These are phyloP conservation scores for Candida sphagnicola DNA, from an alignment of 805 yeast genomes.

Conservation along the genomic window DNA sequence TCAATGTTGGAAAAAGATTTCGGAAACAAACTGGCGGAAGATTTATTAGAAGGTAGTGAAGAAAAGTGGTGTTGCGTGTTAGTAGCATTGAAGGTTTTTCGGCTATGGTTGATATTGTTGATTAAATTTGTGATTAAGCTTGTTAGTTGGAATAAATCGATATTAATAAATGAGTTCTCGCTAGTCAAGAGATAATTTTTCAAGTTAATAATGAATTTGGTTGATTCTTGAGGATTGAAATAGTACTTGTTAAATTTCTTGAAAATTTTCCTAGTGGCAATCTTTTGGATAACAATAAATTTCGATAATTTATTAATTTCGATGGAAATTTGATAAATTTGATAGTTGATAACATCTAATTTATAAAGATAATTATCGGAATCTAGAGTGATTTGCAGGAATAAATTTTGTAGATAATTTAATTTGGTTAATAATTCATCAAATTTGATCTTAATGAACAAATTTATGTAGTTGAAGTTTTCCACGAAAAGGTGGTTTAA, in stretches of 20 bases:
- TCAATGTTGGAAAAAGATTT: neutral
- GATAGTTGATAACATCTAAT: constrained; percentile 27
- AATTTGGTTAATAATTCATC: constrained; percentile 58
- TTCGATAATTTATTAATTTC: constrained; percentile 61
- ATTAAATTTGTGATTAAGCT: neutral
- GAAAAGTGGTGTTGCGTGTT: neutral
- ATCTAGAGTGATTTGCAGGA: constrained; percentile 6
- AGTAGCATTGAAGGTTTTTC: neutral
- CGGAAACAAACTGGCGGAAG: constrained; percentile 1
- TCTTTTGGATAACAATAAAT: constrained; percentile 67
- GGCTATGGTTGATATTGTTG: neutral
- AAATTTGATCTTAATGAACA: constrained; percentile 63
- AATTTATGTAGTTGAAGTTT: constrained; percentile 56
- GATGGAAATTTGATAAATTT: constrained; percentile 41
- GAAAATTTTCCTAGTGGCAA: constrained; percentile 67
- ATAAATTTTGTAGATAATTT: constrained; percentile 23
- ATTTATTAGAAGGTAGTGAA: neutral
- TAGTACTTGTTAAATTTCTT: constrained; percentile 61
- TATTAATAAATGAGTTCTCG: constrained; percentile 54
- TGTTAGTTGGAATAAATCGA: constrained; percentile 54
- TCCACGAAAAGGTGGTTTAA: constrained; percentile 41
- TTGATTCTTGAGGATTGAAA: constrained; percentile 11
- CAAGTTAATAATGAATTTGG: constrained; percentile 21
- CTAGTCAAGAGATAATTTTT: constrained; percentile 36
- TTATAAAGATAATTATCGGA: constrained; percentile 1